A percentile compares a stretch with the other conserved stretches of the same genome.
These are phyloP conservation scores for Straminergon stramineum DNA, from an alignment of 225 moss, liverwort and hornwort genomes.

Conservation along the genomic window DNA sequence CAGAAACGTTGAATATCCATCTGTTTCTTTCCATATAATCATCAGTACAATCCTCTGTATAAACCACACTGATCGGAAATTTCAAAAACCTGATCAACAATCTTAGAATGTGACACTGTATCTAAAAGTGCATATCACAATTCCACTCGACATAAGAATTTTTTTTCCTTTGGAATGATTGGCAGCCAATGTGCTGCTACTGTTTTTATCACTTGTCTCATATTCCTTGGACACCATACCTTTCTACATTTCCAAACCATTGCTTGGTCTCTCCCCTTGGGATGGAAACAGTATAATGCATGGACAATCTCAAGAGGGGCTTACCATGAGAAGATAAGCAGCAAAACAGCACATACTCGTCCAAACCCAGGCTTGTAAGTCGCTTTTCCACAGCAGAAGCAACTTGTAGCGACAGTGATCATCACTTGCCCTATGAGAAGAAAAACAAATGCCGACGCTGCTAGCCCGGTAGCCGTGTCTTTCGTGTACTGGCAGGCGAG, in stretches of 20 bases:
- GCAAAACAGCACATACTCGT: slow-evolving; percentile 29
- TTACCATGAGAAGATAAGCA: slow-evolving; percentile 48
- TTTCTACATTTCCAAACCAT: neutral
- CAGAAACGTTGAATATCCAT: neutral
- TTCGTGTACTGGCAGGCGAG: slow-evolving; percentile 46
- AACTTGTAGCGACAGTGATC: slow-evolving; percentile 19
- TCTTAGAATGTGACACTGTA: neutral
- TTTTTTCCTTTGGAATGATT: neutral
- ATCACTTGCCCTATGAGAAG: slow-evolving; percentile 61
- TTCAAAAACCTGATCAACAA: neutral
- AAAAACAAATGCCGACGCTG: slow-evolving; percentile 56
- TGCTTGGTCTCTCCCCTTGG: neutral
- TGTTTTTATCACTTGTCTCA: neutral
- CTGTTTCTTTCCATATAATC: neutral
- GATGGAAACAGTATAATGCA: neutral
- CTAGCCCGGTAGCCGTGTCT: slow-evolving; percentile 58
- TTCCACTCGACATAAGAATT: neutral
- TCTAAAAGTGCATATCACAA: too few species aligned
- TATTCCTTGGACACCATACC: neutral
- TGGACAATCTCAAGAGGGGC: neutral
- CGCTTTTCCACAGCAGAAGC: slow-evolving; percentile 30
- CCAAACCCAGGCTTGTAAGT: slow-evolving; percentile 18
- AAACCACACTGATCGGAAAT: neutral
- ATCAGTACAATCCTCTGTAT: neutral
- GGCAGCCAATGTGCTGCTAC: neutral